phyloP scores from a whole-genome alignment of 208 protist species.

The Trypanosoma lewisi region DNA sequence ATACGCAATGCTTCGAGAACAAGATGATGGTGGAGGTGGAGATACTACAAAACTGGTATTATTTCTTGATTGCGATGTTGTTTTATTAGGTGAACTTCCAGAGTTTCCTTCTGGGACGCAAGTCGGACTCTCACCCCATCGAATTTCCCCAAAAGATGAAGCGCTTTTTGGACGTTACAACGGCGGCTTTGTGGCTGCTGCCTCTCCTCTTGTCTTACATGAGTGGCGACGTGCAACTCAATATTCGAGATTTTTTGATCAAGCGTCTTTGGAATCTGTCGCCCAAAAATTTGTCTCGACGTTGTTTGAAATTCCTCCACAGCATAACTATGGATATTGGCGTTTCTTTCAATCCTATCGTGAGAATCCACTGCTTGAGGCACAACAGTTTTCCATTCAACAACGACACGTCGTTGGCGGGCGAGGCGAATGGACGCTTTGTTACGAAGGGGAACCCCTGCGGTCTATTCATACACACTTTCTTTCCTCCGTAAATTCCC shows the following conservation, averaged over 20 bases:
- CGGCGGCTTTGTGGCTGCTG: slow-evolving; percentile 59
- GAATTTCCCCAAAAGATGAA: slow-evolving; percentile 47
- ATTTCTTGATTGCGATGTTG: slow-evolving; percentile 82
- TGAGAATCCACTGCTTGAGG: slow-evolving; percentile 31
- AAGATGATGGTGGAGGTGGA: too few relatives aligned
- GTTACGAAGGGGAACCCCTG: slow-evolving; percentile 57
- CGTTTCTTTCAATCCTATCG: slow-evolving; percentile 55
- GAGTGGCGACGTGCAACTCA: slow-evolving; percentile 61
- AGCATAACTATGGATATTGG: slow-evolving; percentile 89
- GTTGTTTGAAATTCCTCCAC: slow-evolving; percentile 47
- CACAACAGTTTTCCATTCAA: slow-evolving; percentile 51
- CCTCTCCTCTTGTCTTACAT: slow-evolving; percentile 36
- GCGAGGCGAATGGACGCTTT: slow-evolving; percentile 18
- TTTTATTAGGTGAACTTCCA: slow-evolving; percentile 49
- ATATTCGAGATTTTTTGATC: slow-evolving; percentile 74
- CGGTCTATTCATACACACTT: slow-evolving; percentile 82
- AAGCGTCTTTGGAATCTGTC: slow-evolving; percentile 68
- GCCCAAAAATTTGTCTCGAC: slow-evolving; percentile 29
- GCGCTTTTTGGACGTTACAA: slow-evolving; percentile 73
- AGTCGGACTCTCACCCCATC: slow-evolving; percentile 67
- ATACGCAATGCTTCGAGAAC: slow-evolving; percentile 25
- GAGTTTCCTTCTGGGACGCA: slow-evolving; percentile 25
- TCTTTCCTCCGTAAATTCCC: slow-evolving; percentile 14
- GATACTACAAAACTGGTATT: slow-evolving; percentile 23
- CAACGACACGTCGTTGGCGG: background rate